Percentiles rank a stretch among this genome's conserved stretches.
Evolutionary conservation across 2,329 filamentous ascomycete genomes (phyloP).

Genomic region (Dactylellina sp.): DNA sequence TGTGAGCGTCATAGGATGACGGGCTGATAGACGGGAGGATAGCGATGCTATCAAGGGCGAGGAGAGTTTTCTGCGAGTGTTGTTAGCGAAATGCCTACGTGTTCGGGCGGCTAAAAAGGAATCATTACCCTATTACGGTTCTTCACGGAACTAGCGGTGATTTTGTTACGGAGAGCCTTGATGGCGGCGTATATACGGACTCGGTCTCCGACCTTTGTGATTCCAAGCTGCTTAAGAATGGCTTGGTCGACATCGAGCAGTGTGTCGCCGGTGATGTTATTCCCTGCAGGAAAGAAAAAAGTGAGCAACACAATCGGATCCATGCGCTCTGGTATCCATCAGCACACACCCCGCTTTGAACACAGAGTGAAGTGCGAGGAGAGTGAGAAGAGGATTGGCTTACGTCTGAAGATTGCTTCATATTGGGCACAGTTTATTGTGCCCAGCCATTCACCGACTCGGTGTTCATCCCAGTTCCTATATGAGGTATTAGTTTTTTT

Average conservation of each 20-base stretch:
- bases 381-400: conserved; percentile 72
- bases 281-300: conserved; percentile 67
- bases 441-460: conserved; percentile 88
- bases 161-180: conserved; percentile 82
- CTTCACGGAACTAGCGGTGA: conserved; percentile 77
- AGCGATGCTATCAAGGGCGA: conserved; percentile 52
- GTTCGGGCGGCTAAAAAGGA: conserved; percentile 7
- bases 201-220: conserved; percentile 96
- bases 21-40: conserved; percentile 45
- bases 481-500: not conserved
- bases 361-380: no score
- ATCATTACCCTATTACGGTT: conserved; percentile 81
- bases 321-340: not conserved
- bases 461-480: conserved; percentile 82
- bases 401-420: conserved; percentile 68
- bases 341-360: conserved; percentile 16
- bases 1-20: conserved; percentile 39
- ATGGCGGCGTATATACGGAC: conserved; percentile 89
- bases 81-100: conserved; percentile 20
- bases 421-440: conserved; percentile 95
- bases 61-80: conserved; percentile 44
- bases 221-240: conserved; percentile 95
- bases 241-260: conserved; percentile 96
- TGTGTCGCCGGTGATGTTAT: conserved; percentile 98
- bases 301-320: conserved; percentile 51